Conservation (phyloP, 345 rosid species). For the Capsella bursapastoris region DNA sequence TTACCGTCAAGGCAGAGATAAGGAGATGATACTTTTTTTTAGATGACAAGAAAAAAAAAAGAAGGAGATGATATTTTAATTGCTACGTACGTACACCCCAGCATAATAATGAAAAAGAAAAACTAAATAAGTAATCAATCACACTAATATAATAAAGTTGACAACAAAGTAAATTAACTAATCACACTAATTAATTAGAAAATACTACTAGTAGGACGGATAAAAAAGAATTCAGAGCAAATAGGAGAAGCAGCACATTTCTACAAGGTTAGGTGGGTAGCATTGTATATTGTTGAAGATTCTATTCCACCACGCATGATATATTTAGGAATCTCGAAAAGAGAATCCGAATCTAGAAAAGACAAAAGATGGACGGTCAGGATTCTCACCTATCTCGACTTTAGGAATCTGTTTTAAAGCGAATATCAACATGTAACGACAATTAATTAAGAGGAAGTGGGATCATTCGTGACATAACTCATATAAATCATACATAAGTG, state of each 20-base stretch:
- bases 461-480: slow-evolving; percentile 32
- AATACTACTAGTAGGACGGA: too few relatives aligned
- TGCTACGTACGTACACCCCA: neutral
- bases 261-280: slow-evolving; percentile 21
- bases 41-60: too few relatives aligned
- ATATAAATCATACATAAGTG: too few relatives aligned
- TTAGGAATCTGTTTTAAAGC: slow-evolving; percentile 38
- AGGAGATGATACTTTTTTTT: neutral
- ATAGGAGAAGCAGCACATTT: slow-evolving; percentile 24
- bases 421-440: slow-evolving; percentile 38
- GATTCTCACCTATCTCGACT: slow-evolving; percentile 22
- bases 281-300: slow-evolving; percentile 41
- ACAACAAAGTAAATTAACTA: neutral
- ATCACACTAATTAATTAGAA: neutral
- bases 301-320: neutral
- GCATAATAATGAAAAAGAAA: slow-evolving; percentile 1
- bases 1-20: neutral
- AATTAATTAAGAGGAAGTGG: slow-evolving; percentile 20
- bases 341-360: slow-evolving; percentile 39
- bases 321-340: slow-evolving; percentile 19
- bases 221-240: slow-evolving; percentile 3
- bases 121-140: too few relatives aligned
- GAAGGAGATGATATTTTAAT: neutral
- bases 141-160: neutral
- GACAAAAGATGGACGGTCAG: slow-evolving; percentile 19